Conservation (phyloP, 805 yeast genomes). For the Lachancea thermotolerans region DNA sequence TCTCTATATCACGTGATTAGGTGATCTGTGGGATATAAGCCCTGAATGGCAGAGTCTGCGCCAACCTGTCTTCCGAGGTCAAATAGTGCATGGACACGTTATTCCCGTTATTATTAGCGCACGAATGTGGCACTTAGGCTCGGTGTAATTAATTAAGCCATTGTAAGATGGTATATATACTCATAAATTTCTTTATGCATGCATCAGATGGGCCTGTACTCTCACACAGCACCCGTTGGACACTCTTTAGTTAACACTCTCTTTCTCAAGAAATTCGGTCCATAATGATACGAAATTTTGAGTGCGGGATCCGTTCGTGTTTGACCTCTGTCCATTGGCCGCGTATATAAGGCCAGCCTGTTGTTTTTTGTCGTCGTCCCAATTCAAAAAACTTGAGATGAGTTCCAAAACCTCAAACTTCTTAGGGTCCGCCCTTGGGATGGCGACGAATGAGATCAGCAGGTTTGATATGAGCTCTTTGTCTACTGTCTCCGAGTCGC, state of each 20-base stretch:
- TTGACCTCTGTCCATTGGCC: constrained; percentile 13
- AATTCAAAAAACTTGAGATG: constrained; percentile 72
- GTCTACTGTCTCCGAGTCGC: constrained; percentile 73
- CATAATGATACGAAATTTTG: constrained; percentile 65
- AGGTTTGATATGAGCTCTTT: constrained; percentile 84
- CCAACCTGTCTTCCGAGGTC: too few relatives aligned
- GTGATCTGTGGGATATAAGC: too few relatives aligned
- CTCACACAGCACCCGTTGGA: too few relatives aligned
- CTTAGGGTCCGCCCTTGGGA: constrained; percentile 90
- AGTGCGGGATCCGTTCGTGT: constrained; percentile 31
- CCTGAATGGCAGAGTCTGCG: too few relatives aligned
- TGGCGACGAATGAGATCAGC: constrained; percentile 71
- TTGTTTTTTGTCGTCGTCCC: constrained; percentile 77
- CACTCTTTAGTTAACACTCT: constrained; percentile 37
- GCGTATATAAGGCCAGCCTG: constrained; percentile 63
- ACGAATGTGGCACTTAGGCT: too few relatives aligned
- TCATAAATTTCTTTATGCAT: too few relatives aligned
- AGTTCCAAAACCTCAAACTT: constrained; percentile 87
- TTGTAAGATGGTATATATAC: too few relatives aligned
- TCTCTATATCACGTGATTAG: too few relatives aligned
- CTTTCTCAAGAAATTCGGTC: constrained; percentile 76
- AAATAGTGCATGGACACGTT: too few relatives aligned
- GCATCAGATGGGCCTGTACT: too few relatives aligned
- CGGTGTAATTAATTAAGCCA: too few relatives aligned
- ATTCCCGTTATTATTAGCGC: too few relatives aligned